A percentile compares a stretch with the other conserved stretches of the same genome.
These are phyloP conservation scores for Eragrostis tef DNA, from an alignment of 202 grass and related monocot genomes.

Conservation along the genomic window DNA sequence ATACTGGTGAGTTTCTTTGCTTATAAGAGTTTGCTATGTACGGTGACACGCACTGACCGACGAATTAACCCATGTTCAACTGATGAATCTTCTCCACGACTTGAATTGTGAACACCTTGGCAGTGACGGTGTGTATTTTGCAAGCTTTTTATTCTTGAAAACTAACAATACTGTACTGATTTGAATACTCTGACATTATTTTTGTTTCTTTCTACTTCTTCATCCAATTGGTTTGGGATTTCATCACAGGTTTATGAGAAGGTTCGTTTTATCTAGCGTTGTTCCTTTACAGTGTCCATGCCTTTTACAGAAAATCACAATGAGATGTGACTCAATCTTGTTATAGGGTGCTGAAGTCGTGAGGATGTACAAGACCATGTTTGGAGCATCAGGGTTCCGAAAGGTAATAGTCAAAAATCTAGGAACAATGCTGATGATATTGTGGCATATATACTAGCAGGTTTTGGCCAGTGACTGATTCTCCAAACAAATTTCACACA, in stretches of 20 bases:
- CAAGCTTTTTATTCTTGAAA: slow-evolving; percentile 35
- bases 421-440: background rate
- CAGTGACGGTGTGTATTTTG: slow-evolving; percentile 74
- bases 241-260: slow-evolving; percentile 91
- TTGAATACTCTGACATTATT: slow-evolving; percentile 43
- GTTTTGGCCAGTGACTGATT: background rate
- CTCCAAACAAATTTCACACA: background rate
- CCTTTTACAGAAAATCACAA: slow-evolving; percentile 17
- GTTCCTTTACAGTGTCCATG: slow-evolving; percentile 38
- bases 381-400: slow-evolving; percentile 84
- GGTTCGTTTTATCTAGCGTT: slow-evolving; percentile 50
- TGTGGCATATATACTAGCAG: background rate
- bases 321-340: slow-evolving; percentile 44
- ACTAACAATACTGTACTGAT: slow-evolving; percentile 28
- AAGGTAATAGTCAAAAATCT: slow-evolving; percentile 60
- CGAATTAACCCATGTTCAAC: slow-evolving; percentile 30
- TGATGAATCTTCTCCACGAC: slow-evolving; percentile 37
- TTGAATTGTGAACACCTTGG: slow-evolving; percentile 36
- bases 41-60: slow-evolving; percentile 7
- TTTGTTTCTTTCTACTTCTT: slow-evolving; percentile 39
- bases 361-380: slow-evolving; percentile 99
- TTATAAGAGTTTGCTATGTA: slow-evolving; percentile 29
- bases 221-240: slow-evolving; percentile 46
- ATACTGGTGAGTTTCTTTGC: slow-evolving; percentile 66
- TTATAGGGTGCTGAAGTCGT: slow-evolving; percentile 97